phyloP scores from a whole-genome alignment of 352 stramenopile species.

The Phytopythium chamaehyphon region DNA sequence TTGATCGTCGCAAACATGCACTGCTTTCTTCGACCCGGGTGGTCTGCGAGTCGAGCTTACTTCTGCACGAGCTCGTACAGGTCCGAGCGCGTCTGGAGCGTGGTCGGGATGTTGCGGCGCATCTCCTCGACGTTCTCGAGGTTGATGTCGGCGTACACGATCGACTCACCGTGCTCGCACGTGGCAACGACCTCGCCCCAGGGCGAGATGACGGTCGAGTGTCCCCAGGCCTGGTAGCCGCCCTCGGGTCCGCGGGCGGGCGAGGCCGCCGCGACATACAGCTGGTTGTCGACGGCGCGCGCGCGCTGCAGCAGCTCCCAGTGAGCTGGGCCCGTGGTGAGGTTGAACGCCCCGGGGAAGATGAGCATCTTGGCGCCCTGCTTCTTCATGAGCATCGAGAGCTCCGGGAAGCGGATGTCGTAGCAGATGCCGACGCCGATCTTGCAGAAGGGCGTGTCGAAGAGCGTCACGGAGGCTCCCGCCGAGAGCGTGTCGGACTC shows the following conservation, averaged over 20 bases:
- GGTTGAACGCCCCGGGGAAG: constrained; percentile 86
- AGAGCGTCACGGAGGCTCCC: constrained; percentile 86
- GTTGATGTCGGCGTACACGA: constrained; percentile 97
- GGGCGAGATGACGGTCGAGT: constrained; percentile 96
- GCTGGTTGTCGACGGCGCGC: constrained; percentile 93
- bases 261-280: constrained; percentile 96
- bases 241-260: constrained; percentile 93
- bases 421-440: constrained; percentile 99
- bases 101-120: constrained; percentile 94
- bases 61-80: constrained; percentile 92
- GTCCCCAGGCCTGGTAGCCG: constrained; percentile 98
- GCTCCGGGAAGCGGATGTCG: constrained; percentile 99
- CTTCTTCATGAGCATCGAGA: constrained; percentile 96
- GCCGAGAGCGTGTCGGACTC: constrained; percentile 98
- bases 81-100: constrained; percentile 93
- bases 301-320: constrained; percentile 98
- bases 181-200: constrained; percentile 97
- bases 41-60: constrained; percentile 33
- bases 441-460: constrained; percentile 88
- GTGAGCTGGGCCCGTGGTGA: constrained; percentile 94
- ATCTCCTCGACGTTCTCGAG: constrained; percentile 93
- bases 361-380: constrained; percentile 85
- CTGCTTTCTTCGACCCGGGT: too few relatives aligned
- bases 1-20: neutral
- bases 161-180: constrained; percentile 88